Conservation (phyloP, 1,139 yeast species). For the Geotrichum candidum region DNA sequence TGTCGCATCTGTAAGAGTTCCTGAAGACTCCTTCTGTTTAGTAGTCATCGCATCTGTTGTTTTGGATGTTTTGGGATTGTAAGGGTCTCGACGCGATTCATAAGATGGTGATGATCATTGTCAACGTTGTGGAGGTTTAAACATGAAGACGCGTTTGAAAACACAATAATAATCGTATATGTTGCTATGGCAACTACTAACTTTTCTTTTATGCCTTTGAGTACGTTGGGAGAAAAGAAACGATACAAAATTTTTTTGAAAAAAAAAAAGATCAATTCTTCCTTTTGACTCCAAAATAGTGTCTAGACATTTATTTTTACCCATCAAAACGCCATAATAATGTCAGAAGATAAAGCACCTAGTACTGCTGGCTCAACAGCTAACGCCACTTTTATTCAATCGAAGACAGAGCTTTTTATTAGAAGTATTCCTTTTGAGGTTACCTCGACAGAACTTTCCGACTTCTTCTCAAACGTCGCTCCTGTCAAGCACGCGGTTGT, state of each 20-base stretch:
- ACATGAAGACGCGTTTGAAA: neutral
- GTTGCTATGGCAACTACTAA: neutral
- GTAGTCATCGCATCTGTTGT: neutral
- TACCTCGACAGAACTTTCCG: constrained; percentile 72
- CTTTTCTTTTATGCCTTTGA: neutral
- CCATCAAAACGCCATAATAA: neutral
- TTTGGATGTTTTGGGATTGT: neutral
- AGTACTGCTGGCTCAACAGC: neutral
- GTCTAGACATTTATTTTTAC: neutral
- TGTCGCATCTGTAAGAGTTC: constrained; percentile 7
- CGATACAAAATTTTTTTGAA: neutral
- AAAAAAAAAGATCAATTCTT: neutral
- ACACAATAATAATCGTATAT: neutral
- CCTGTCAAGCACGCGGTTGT: constrained; percentile 95
- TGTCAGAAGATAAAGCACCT: neutral
- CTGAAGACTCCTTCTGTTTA: neutral
- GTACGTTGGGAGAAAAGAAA: constrained; percentile 4
- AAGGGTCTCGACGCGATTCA: neutral
- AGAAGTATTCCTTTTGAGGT: constrained; percentile 77
- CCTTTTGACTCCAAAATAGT: neutral
- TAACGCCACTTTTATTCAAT: neutral
- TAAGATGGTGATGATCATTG: neutral
- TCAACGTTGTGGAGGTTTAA: neutral
- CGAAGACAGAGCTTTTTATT: constrained; percentile 53
- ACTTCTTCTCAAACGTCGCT: constrained; percentile 81